These are phyloP conservation scores for Diutina scorzettiae DNA, from an alignment of 1,139 yeast genomes.

Conservation along the genomic window DNA sequence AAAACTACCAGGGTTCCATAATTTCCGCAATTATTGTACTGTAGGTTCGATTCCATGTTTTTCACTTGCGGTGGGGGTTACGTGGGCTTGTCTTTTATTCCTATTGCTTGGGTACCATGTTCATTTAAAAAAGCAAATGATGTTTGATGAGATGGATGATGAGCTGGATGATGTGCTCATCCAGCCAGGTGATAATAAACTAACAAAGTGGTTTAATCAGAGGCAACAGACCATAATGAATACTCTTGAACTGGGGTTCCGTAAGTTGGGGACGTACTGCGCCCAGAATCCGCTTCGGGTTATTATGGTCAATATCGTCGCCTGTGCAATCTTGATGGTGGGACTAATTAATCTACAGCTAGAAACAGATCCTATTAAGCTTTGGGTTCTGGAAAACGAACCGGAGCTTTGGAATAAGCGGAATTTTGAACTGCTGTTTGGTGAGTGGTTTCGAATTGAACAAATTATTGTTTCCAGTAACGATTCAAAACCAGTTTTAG, in stretches of 20 bases:
- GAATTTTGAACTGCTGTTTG: constrained; percentile 69
- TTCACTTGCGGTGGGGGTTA: constrained; percentile 45
- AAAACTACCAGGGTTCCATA: constrained; percentile 32
- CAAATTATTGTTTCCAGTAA: constrained; percentile 70
- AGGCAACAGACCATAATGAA: not conserved
- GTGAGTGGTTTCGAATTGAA: constrained; percentile 85
- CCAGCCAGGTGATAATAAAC: not conserved
- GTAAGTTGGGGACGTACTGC: constrained; percentile 38
- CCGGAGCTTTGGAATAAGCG: constrained; percentile 57
- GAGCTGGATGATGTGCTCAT: constrained; percentile 7
- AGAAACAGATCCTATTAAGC: constrained; percentile 67
- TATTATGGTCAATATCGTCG: constrained; percentile 30
- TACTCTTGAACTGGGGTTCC: not conserved
- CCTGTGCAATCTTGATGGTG: constrained; percentile 35
- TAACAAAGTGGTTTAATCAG: not conserved
- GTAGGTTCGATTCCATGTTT: constrained; percentile 64
- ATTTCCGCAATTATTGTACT: constrained; percentile 29
- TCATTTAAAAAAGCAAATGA: constrained; percentile 15
- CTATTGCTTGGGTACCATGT: constrained; percentile 29
- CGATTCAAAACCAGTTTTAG: constrained; percentile 39
- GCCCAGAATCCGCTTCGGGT: constrained; percentile 47
- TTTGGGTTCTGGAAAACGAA: constrained; percentile 87
- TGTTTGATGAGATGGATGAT: constrained; percentile 7
- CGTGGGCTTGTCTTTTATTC: constrained; percentile 31
- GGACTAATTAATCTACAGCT: constrained; percentile 45